These are phyloP conservation scores for Cladorrhinum samala DNA, from an alignment of 495 filamentous ascomycete genomes.

Conservation along the genomic window DNA sequence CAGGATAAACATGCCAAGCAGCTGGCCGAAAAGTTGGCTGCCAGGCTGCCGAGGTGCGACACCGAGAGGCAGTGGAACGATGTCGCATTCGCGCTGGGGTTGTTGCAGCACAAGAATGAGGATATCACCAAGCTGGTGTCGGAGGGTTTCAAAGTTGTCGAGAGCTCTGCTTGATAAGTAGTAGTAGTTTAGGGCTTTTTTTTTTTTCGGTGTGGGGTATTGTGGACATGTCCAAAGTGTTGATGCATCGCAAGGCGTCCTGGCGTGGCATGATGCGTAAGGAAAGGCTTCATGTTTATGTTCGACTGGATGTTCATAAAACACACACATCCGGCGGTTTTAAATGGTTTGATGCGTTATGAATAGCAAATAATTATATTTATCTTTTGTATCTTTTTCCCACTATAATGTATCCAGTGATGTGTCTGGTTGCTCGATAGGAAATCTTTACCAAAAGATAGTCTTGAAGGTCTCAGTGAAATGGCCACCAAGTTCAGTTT, in stretches of 20 bases:
- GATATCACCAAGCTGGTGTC: constrained; percentile 80
- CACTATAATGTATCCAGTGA: no score
- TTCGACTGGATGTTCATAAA: no score
- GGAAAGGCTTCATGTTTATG: neutral
- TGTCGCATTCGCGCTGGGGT: constrained; percentile 80
- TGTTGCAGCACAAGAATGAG: constrained; percentile 96
- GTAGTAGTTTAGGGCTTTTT: neutral
- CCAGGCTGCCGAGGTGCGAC: constrained; percentile 77
- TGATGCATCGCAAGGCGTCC: neutral
- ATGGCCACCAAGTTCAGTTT: no score
- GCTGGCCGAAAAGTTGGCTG: constrained; percentile 86
- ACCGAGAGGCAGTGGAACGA: constrained; percentile 96
- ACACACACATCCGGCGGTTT: no score
- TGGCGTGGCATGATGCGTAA: neutral
- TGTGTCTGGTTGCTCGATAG: no score
- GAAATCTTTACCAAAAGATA: no score
- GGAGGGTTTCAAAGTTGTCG: constrained; percentile 82
- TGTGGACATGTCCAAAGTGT: neutral
- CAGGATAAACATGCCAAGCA: constrained; percentile 98
- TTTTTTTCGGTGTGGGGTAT: neutral
- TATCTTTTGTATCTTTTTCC: no score
- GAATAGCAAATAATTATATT: no score
- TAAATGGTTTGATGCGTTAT: no score
- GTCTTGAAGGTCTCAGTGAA: no score
- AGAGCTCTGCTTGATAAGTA: constrained; percentile 12